Base-by-base conservation (phyloP, 208 protist species). In the Wallacemonas rigidus region DNA sequence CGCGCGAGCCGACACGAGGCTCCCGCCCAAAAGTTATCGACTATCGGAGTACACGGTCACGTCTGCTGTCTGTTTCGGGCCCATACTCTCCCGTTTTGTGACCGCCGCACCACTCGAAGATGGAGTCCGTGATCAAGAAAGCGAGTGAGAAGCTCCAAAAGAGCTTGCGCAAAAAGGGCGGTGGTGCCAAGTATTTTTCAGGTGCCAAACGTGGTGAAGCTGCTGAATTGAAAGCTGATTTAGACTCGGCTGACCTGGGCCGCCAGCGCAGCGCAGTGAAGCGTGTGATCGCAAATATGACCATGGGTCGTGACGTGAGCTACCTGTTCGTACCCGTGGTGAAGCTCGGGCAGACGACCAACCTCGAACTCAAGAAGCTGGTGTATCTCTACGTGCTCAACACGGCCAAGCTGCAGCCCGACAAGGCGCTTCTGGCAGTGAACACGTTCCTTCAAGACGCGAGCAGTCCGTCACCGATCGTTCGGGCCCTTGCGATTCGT, bases 351-450 rank as follows among this genome's bases (percentile, higher is more conserved):
- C 95, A 98, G 69, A 99, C 99, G 2, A 84, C 86, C 36, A 98
- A 99, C 81, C 77, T 99, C 5, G 99, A 99, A 80, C 77, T 99
- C 2, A 99, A 99, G 88, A 99, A 99, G 85, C 92, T 99, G 1
- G 98, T 99, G 1, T 99, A 99, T 78, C 89, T 99, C n/a, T 99
- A 99, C 75, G 84, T 99, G 8, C 99, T 99, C 70, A 99, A 98
- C 86, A 99, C 99, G 62, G 98, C 99, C 5, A 99, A 99, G 75
- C 90, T 95, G 64, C 95, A 99, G 74, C 99, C 99, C 39, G 98
- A 99, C 51, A 89, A 98, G 61, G 98, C 98, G 40, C 95, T 99
- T 43, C 77, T 99, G n/a, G 98, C 98, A 47, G 98, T 99, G 15
- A 99, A 99, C 86, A 99, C 98, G 4, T 99, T 99, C 61, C 89